Evolutionary conservation across 768 basidiomycete species (phyloP).

Genomic region (Guyanaporus albipodus): DNA sequence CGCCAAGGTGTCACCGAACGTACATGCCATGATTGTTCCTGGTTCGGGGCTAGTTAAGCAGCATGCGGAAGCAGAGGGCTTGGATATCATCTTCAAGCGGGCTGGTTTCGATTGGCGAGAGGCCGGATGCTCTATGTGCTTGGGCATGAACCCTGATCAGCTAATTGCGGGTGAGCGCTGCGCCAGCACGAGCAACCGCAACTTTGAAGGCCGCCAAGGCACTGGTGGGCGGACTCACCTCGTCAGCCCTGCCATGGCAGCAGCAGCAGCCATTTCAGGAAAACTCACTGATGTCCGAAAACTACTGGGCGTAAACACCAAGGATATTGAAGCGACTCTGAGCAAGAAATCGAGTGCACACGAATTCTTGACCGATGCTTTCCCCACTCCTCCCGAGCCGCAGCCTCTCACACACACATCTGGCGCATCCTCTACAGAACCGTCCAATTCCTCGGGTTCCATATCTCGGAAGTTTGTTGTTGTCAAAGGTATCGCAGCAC

Average conservation of each 20-base stretch:
- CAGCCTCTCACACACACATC: conserved; percentile 34
- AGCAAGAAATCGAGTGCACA: conserved; percentile 68
- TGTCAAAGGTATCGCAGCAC: conserved; percentile 72
- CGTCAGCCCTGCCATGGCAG: conserved; percentile 89
- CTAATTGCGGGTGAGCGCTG: conserved; percentile 79
- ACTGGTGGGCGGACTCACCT: conserved; percentile 88
- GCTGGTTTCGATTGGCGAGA: conserved; percentile 96
- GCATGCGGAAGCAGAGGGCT: conserved; percentile 86
- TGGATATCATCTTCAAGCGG: conserved; percentile 81
- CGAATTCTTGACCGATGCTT: conserved; percentile 75
- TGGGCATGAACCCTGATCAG: conserved; percentile 95
- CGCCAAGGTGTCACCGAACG: conserved; percentile 66
- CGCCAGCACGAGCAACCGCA: conserved; percentile 89
- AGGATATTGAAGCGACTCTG: conserved; percentile 44
- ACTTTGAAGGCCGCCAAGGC: conserved; percentile 89
- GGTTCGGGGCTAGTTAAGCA: conserved; percentile 89
- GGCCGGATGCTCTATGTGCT: conserved; percentile 94
- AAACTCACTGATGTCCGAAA: conserved; percentile 83
- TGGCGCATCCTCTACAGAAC: conserved; percentile 25
- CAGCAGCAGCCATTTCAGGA: conserved; percentile 84
- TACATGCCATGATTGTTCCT: conserved; percentile 89
- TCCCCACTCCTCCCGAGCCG: conserved; percentile 52
- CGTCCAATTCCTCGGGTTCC: conserved; percentile 45
- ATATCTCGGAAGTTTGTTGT: conserved; percentile 60
- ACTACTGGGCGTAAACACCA: conserved; percentile 48